Base-by-base conservation (phyloP, 164 flowering plant genomes). In the Tinospora cordifolia region DNA sequence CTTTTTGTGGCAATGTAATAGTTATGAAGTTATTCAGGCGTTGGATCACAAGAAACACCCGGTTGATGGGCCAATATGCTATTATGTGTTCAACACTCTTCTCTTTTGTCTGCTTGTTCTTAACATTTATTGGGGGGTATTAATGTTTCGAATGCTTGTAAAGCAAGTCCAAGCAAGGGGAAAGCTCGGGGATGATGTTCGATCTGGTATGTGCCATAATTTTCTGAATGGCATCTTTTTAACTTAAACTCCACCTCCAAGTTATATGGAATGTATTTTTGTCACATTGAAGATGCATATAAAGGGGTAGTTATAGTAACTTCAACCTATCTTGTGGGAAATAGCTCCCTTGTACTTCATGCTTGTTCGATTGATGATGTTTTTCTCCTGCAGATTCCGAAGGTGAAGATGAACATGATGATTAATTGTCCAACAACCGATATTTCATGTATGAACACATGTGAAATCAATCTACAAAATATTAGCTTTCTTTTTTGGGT, bases 101-200 rank as follows among this genome's bases (percentile, higher is more conserved):
- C 89, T 92, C 30, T 84, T 70, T 75, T 85, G 88, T 85, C 79
- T 92, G 82, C 90, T 92, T 66, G 87, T 90, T 76, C 83, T 90
- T 71, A 87, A 92, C 63, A 83, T 94, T 68, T 94, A 89, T 68
- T 92, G 99, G 99, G 88, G 90, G 91, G 81, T 86, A 59, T 74
- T 94, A 77, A 94, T 94, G 70, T 85, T 71, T 59, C 86, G 97
- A 79, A 90, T 94, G 98, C 88, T 94, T 59, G 90, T 86, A n/a
- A 85, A 85, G 66, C 98, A 94, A 90, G 78, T 94, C 76, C 85
- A 84, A 79, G 90, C 88, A 21, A 85, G 91, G 77, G 98, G 99
- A 44, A 74, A 80, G 72, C 71, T 94, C 59, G 86, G 96, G 66
- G 99, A 94, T 0, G 98, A 94, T 76, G 90, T 94, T 75, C 86